phyloP scores from a whole-genome alignment of 2,329 filamentous ascomycete species.

The Penicillium palitans region DNA sequence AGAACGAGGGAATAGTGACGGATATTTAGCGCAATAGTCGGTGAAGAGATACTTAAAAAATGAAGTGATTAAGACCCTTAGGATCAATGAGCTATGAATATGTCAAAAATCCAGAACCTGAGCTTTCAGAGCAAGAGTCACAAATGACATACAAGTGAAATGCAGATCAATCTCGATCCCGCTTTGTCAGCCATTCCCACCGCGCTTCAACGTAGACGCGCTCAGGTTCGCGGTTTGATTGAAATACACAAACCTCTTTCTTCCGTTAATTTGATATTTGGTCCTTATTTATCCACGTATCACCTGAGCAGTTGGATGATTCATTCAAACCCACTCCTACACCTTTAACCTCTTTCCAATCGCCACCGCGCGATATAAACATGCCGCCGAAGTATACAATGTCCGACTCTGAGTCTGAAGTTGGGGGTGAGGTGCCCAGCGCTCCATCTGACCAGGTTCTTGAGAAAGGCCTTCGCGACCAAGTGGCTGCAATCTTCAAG shows the following conservation, averaged over 20 bases:
- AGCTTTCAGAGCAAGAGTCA: background rate
- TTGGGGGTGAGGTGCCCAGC: slow-evolving; percentile 14
- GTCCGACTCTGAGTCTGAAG: slow-evolving; percentile 33
- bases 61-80: background rate
- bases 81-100: background rate
- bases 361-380: background rate
- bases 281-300: background rate
- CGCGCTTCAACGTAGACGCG: slow-evolving; percentile 4
- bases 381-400: slow-evolving; percentile 37
- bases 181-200: slow-evolving; percentile 20
- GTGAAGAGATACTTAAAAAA: background rate
- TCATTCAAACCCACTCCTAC: background rate
- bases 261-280: background rate
- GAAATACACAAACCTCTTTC: background rate
- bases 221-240: background rate
- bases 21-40: background rate
- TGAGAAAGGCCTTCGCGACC: slow-evolving; percentile 42
- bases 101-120: background rate
- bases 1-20: background rate
- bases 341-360: background rate
- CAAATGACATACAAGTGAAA: background rate
- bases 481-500: slow-evolving; percentile 39
- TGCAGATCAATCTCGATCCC: slow-evolving; percentile 4
- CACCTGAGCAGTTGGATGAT: accelerated
- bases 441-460: slow-evolving; percentile 36